These are phyloP conservation scores for Erysimum pusillum DNA, from an alignment of 441 rosid genomes.

Conservation along the genomic window DNA sequence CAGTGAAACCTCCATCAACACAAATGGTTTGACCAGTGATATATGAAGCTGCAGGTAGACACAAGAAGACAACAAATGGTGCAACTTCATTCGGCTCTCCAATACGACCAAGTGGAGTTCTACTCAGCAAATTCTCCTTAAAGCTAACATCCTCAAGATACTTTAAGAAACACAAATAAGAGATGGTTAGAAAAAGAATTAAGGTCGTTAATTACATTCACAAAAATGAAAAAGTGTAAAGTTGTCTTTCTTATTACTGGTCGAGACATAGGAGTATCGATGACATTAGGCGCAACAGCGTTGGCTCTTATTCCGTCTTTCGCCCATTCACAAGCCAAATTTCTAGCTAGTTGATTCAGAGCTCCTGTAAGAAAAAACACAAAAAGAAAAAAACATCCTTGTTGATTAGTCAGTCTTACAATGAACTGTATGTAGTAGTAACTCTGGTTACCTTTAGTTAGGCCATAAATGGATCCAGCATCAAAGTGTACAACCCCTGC, in stretches of 20 bases:
- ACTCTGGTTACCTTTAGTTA: slow-evolving; percentile 49
- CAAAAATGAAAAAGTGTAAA: neutral
- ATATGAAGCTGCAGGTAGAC: slow-evolving; percentile 82
- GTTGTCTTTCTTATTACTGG: slow-evolving; percentile 3
- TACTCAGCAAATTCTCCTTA: slow-evolving; percentile 8
- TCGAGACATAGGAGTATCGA: slow-evolving; percentile 24
- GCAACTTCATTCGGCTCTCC: slow-evolving; percentile 82
- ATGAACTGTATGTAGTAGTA: neutral
- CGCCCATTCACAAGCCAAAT: slow-evolving; percentile 46
- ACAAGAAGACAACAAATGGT: slow-evolving; percentile 70
- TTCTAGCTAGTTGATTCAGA: slow-evolving; percentile 32
- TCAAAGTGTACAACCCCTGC: slow-evolving; percentile 42
- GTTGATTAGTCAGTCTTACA: neutral
- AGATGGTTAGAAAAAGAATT: neutral
- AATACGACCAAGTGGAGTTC: slow-evolving; percentile 66
- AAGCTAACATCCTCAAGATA: slow-evolving; percentile 15
- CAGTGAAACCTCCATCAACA: slow-evolving; percentile 78
- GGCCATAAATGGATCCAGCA: slow-evolving; percentile 44
- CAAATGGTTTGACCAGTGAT: slow-evolving; percentile 79
- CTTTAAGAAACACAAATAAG: neutral
- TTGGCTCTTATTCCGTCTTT: slow-evolving; percentile 39
- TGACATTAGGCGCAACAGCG: slow-evolving; percentile 28
- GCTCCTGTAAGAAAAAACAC: slow-evolving; percentile 23
- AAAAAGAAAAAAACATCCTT: too few species aligned
- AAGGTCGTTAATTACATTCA: neutral